A percentile compares a stretch with the other conserved stretches of the same genome.
Conservation (phyloP, 768 basidiomycete species). For the Rhodotorula diobovata region DNA sequence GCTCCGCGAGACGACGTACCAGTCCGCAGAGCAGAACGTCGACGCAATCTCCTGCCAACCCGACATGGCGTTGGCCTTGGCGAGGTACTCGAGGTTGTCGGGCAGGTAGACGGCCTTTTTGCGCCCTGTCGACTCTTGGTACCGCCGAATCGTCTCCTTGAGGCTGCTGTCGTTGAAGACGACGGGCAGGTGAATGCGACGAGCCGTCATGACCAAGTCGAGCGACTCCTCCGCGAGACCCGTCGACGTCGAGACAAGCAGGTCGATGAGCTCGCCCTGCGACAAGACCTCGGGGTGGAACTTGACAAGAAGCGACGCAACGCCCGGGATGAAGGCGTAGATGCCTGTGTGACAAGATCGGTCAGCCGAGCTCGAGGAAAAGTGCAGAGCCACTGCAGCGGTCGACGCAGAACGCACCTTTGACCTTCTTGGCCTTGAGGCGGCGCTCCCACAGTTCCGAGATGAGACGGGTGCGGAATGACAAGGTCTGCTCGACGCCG, state of each 20-base stretch:
- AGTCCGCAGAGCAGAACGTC: slow-evolving; percentile 51
- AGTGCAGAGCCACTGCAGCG: neutral
- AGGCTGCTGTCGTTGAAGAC: slow-evolving; percentile 61
- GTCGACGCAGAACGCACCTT: slow-evolving; percentile 51
- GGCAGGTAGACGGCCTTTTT: slow-evolving; percentile 63
- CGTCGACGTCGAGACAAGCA: slow-evolving; percentile 46
- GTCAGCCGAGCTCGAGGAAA: too few relatives aligned
- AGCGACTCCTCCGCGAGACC: slow-evolving; percentile 15
- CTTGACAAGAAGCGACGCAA: slow-evolving; percentile 50
- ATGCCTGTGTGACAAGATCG: too few relatives aligned
- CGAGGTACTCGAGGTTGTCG: slow-evolving; percentile 64
- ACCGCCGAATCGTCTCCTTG: slow-evolving; percentile 57
- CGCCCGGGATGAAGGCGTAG: slow-evolving; percentile 29
- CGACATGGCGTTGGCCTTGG: slow-evolving; percentile 57
- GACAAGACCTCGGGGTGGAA: slow-evolving; percentile 53
- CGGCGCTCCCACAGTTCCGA: slow-evolving; percentile 51
- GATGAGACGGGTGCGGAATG: slow-evolving; percentile 55
- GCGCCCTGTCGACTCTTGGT: slow-evolving; percentile 56
- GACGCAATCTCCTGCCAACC: slow-evolving; percentile 55
- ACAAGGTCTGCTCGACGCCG: slow-evolving; percentile 56
- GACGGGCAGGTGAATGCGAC: slow-evolving; percentile 61
- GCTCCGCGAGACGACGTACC: neutral
- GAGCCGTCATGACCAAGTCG: slow-evolving; percentile 54
- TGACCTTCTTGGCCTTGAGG: slow-evolving; percentile 59
- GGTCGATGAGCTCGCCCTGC: slow-evolving; percentile 52